These are phyloP conservation scores for Saccharomycopsis guyanensis DNA, from an alignment of 805 yeast genomes.

Conservation along the genomic window DNA sequence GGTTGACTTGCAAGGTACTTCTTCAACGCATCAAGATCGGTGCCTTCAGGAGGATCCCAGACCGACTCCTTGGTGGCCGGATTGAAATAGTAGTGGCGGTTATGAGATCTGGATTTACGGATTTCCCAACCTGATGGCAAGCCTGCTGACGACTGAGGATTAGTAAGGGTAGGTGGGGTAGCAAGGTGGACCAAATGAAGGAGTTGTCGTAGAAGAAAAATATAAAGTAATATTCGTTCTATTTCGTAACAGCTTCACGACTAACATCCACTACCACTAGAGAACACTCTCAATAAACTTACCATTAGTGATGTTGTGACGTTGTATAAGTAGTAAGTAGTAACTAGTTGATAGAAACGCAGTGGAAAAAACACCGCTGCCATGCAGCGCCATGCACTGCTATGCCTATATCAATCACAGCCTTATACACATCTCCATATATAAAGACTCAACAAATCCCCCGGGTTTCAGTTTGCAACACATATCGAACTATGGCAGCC, in stretches of 20 bases:
- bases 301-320: no score
- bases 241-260: no score
- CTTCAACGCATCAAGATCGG: slow-evolving; percentile 53
- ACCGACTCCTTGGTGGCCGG: slow-evolving; percentile 61
- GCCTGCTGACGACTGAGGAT: slow-evolving; percentile 44
- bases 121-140: slow-evolving; percentile 84
- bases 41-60: slow-evolving; percentile 90
- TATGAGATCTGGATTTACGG: slow-evolving; percentile 67
- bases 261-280: no score
- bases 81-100: slow-evolving; percentile 78
- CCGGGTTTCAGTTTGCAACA: not conserved
- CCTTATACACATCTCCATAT: not conserved
- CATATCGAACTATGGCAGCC: not conserved
- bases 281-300: no score
- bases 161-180: not conserved
- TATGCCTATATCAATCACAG: not conserved
- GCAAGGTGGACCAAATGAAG: no score
- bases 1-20: slow-evolving; percentile 40
- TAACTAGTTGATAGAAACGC: no score
- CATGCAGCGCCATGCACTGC: not conserved
- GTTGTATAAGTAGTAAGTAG: no score
- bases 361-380: no score
- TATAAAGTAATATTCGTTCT: no score
- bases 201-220: no score
- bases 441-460: not conserved